Evolutionary conservation across 2,329 filamentous ascomycete species (phyloP).

Genomic region (Colletotrichum sp.): DNA sequence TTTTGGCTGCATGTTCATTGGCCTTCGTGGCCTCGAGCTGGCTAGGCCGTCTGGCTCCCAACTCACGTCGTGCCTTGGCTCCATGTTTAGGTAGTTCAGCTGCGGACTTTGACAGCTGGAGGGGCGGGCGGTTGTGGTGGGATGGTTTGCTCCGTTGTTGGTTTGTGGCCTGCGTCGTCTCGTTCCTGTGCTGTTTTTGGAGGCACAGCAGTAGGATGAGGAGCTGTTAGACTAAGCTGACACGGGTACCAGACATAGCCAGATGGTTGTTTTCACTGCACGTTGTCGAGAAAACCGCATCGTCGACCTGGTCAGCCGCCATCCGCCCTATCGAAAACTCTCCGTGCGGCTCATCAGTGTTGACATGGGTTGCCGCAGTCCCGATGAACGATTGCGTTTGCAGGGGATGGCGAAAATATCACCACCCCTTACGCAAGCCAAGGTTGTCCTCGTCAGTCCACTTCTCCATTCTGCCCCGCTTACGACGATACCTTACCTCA

Average conservation of each 20-base stretch:
- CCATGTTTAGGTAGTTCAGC: not conserved
- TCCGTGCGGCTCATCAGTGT: not conserved
- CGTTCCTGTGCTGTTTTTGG: not conserved
- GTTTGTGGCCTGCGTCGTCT: not conserved
- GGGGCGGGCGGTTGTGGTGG: not conserved
- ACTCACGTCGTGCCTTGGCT: not conserved
- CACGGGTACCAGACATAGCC: not conserved
- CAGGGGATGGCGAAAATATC: slow-evolving; percentile 4
- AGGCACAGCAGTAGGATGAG: not conserved
- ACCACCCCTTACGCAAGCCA: slow-evolving; percentile 20
- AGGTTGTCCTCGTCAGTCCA: slow-evolving; percentile 13
- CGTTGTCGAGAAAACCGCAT: not conserved
- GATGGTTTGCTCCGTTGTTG: not conserved
- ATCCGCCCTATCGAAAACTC: not conserved
- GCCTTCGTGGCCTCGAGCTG: not conserved
- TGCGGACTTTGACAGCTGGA: slow-evolving; percentile 1
- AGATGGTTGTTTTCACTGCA: not conserved
- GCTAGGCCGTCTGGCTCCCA: not conserved
- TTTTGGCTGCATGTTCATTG: not conserved
- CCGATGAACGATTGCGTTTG: not conserved
- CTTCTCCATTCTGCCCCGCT: not conserved
- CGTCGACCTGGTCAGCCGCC: not conserved
- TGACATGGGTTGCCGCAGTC: not conserved
- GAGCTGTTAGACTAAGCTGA: not conserved
- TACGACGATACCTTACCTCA: not conserved